These are phyloP conservation scores for Lyophyllum semitale DNA, from an alignment of 768 basidiomycete genomes.

Conservation along the genomic window DNA sequence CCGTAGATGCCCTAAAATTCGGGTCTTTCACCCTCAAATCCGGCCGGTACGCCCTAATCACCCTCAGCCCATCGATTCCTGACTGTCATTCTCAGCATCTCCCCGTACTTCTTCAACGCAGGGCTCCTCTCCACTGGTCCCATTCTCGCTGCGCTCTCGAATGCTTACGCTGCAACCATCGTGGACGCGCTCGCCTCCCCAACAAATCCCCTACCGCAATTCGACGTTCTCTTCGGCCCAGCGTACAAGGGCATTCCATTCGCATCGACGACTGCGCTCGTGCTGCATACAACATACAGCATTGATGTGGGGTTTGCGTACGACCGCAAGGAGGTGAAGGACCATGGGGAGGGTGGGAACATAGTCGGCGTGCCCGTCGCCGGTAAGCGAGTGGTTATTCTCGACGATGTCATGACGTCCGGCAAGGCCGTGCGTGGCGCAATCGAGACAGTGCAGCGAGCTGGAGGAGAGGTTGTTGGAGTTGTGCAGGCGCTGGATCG, in stretches of 20 bases:
- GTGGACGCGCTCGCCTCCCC: slow-evolving; percentile 43
- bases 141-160: slow-evolving; percentile 73
- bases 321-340: slow-evolving; percentile 94
- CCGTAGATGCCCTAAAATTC: slow-evolving; percentile 80
- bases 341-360: slow-evolving; percentile 93
- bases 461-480: slow-evolving; percentile 84
- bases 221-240: slow-evolving; percentile 93
- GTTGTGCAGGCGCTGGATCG: slow-evolving; percentile 87
- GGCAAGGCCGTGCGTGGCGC: slow-evolving; percentile 87
- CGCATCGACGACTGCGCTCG: slow-evolving; percentile 80
- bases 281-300: slow-evolving; percentile 66
- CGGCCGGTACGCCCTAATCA: slow-evolving; percentile 66
- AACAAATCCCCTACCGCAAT: slow-evolving; percentile 36
- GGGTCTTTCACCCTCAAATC: slow-evolving; percentile 94
- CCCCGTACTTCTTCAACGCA: slow-evolving; percentile 98
- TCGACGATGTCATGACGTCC: slow-evolving; percentile 97
- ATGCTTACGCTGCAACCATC: slow-evolving; percentile 85
- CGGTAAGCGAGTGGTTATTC: slow-evolving; percentile 80
- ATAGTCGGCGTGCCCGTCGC: slow-evolving; percentile 86
- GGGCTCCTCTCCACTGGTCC: slow-evolving; percentile 84
- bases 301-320: slow-evolving; percentile 80
- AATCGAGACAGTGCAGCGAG: slow-evolving; percentile 66
- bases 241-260: slow-evolving; percentile 98
- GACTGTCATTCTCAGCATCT: slow-evolving; percentile 48
- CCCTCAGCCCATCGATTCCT: background rate